A percentile compares a stretch with the other conserved stretches of the same genome.
Conservation (phyloP, 345 rosid species). For the Alliaria petiolata region DNA sequence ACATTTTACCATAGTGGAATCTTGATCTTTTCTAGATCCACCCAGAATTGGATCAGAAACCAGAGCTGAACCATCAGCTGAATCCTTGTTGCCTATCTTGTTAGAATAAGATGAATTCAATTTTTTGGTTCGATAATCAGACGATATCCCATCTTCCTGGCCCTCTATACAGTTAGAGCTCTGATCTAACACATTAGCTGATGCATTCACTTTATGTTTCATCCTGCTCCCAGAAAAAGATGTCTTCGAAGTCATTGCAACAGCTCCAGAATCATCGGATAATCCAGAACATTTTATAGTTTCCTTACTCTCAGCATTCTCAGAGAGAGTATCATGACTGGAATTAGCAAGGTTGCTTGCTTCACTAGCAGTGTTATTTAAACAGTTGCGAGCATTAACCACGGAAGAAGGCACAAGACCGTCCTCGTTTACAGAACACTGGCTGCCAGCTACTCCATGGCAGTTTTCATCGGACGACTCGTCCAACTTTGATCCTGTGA, state of each 20-base stretch:
- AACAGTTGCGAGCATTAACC: slow-evolving; percentile 31
- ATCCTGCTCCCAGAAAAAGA: slow-evolving; percentile 30
- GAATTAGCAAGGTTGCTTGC: slow-evolving; percentile 57
- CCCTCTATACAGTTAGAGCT: slow-evolving; percentile 45
- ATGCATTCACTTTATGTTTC: slow-evolving; percentile 31
- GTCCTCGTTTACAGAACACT: slow-evolving; percentile 53
- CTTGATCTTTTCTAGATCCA: slow-evolving; percentile 35
- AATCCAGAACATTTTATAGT: slow-evolving; percentile 38
- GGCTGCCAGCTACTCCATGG: slow-evolving; percentile 49
- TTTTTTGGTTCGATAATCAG: slow-evolving; percentile 42
- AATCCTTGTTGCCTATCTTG: slow-evolving; percentile 41
- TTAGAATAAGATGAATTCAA: slow-evolving; percentile 23
- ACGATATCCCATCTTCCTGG: slow-evolving; percentile 55
- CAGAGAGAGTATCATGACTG: slow-evolving; percentile 55
- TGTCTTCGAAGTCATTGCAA: slow-evolving; percentile 33
- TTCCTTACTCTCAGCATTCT: slow-evolving; percentile 61
- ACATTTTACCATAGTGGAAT: slow-evolving; percentile 35
- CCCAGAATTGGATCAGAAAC: slow-evolving; percentile 42
- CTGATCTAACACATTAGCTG: slow-evolving; percentile 35
- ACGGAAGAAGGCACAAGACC: slow-evolving; percentile 31
- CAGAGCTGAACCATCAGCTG: slow-evolving; percentile 37
- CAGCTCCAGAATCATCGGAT: slow-evolving; percentile 41
- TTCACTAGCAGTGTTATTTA: slow-evolving; percentile 49
- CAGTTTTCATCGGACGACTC: slow-evolving; percentile 68
- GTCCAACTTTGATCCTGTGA: slow-evolving; percentile 50